Conservation (phyloP, 1,284 basidiomycete species). For the Hemileia vastatrix region DNA sequence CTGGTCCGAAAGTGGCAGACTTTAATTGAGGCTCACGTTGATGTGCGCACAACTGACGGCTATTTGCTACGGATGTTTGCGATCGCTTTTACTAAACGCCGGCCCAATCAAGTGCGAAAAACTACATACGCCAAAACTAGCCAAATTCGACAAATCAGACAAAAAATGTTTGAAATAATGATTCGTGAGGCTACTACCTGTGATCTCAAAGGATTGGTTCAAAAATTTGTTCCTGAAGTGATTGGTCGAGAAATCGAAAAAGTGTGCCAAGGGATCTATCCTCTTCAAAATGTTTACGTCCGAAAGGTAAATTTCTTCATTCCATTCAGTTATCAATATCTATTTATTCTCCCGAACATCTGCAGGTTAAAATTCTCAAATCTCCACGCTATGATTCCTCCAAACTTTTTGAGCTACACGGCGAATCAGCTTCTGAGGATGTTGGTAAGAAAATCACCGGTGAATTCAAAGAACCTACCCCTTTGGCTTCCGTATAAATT, state of each 20-base stretch:
- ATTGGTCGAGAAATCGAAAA: slow-evolving; percentile 99
- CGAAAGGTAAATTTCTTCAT: slow-evolving; percentile 60
- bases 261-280: slow-evolving; percentile 89
- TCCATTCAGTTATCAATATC: not conserved
- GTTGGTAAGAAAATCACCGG: slow-evolving; percentile 29
- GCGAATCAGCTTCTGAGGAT: slow-evolving; percentile 55
- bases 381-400: slow-evolving; percentile 91
- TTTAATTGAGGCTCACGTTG: slow-evolving; percentile 95
- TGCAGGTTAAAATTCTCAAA: slow-evolving; percentile 63
- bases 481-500: slow-evolving; percentile 19
- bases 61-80: slow-evolving; percentile 98
- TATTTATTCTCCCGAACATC: not conserved
- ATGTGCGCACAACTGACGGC: slow-evolving; percentile 98
- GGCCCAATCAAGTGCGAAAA: slow-evolving; percentile 94
- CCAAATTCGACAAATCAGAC: slow-evolving; percentile 94
- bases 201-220: slow-evolving; percentile 94
- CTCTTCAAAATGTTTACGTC: slow-evolving; percentile 94
- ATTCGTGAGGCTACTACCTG: slow-evolving; percentile 87
- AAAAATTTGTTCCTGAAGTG: slow-evolving; percentile 98
- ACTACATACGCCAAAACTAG: slow-evolving; percentile 95
- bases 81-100: slow-evolving; percentile 97
- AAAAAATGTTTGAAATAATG: slow-evolving; percentile 99
- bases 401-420: slow-evolving; percentile 91
- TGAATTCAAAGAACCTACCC: slow-evolving; percentile 21
- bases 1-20: slow-evolving; percentile 99